phyloP scores from a whole-genome alignment of 2,329 filamentous ascomycete species.

The Capronia coronata region DNA sequence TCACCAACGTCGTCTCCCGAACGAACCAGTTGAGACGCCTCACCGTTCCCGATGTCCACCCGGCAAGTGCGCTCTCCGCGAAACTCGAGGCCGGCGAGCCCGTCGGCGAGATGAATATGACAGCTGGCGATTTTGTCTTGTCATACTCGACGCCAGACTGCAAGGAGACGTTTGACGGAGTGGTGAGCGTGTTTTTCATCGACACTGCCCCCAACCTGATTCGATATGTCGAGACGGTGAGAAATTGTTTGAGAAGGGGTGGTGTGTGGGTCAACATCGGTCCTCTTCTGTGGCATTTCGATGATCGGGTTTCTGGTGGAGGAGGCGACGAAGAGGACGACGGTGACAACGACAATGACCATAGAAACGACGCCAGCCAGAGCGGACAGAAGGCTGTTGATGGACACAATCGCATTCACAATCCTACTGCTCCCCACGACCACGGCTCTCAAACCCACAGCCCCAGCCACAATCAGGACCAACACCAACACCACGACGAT shows the following conservation, averaged over 20 bases:
- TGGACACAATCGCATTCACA: background rate
- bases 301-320: conserved; percentile 60
- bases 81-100: conserved; percentile 27
- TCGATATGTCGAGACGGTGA: conserved; percentile 78
- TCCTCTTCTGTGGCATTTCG: conserved; percentile 92
- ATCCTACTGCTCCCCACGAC: background rate
- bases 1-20: conserved; percentile 75
- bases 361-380: conserved; percentile 37
- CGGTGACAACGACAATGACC: conserved; percentile 34
- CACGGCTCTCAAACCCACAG: background rate
- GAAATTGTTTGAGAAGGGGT: conserved; percentile 65
- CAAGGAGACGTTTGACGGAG: conserved; percentile 63
- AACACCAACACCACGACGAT: conserved; percentile 40
- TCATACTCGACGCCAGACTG: conserved; percentile 62
- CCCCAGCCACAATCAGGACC: too few relatives aligned
- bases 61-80: conserved; percentile 50
- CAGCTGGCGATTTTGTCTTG: conserved; percentile 86
- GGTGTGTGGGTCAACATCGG: conserved; percentile 87
- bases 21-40: conserved; percentile 68
- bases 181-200: conserved; percentile 89
- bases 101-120: conserved; percentile 78
- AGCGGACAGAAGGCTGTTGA: background rate
- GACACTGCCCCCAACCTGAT: conserved; percentile 94
- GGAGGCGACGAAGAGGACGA: conserved; percentile 39
- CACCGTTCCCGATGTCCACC: conserved; percentile 73